Percentiles rank a stretch among this genome's conserved stretches.
These are phyloP conservation scores for Effrenium voratum DNA, from an alignment of 73 alveolate species.

Conservation along the genomic window DNA sequence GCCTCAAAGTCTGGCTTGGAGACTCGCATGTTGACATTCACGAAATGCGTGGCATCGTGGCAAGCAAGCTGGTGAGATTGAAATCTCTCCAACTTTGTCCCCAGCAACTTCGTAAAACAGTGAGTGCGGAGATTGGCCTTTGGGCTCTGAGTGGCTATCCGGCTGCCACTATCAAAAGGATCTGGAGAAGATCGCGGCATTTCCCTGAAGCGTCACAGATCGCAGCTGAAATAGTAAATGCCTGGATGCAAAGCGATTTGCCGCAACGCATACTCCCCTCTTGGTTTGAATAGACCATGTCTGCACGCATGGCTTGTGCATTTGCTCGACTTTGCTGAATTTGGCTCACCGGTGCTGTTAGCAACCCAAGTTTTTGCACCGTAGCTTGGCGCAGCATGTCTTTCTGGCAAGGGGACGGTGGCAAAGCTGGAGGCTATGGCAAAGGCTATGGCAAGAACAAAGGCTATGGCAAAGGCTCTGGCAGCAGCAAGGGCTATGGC, in stretches of 20 bases:
- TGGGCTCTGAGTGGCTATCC: not conserved
- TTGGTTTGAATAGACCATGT: not conserved
- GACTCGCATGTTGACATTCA: not conserved
- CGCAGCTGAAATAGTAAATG: not conserved
- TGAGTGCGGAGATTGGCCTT: not conserved
- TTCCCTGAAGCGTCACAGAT: not conserved
- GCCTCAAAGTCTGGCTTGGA: not conserved
- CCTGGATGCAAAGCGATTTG: not conserved
- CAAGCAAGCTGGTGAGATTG: not conserved
- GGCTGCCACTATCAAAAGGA: not conserved
- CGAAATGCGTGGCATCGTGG: not conserved
- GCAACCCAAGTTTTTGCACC: too few species aligned
- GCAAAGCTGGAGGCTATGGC: too few species aligned
- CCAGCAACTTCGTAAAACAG: not conserved
- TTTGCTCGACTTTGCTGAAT: not conserved
- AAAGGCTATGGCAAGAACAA: too few species aligned
- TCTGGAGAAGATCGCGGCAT: not conserved
- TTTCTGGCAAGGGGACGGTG: too few species aligned
- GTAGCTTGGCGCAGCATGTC: too few species aligned
- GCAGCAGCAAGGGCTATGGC: too few species aligned
- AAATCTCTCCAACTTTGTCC: not conserved
- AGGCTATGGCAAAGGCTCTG: too few species aligned
- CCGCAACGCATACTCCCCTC: not conserved
- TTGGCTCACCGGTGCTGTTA: too few species aligned
- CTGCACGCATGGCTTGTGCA: not conserved